These are phyloP conservation scores for Penicillium samsonianum DNA, from an alignment of 495 filamentous ascomycete genomes.

Conservation along the genomic window DNA sequence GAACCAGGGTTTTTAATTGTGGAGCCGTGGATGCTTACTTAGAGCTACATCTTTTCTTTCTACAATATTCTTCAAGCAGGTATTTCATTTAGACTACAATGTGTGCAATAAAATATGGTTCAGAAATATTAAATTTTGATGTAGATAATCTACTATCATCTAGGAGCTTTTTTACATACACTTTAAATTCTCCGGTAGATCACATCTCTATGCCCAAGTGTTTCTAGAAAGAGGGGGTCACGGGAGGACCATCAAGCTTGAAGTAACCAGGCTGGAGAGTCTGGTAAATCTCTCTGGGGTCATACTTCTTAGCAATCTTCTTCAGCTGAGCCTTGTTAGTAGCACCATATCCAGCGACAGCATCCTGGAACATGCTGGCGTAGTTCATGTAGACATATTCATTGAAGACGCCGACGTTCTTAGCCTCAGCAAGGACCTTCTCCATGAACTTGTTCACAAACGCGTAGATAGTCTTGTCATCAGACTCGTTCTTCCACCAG, in stretches of 20 bases:
- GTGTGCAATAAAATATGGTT: not conserved
- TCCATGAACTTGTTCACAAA: conserved; percentile 25
- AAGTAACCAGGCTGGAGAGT: conserved; percentile 45
- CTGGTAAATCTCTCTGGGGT: conserved; percentile 41
- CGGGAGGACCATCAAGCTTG: conserved; percentile 35
- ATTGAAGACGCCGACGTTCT: conserved; percentile 42
- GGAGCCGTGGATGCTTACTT: too few relatives aligned
- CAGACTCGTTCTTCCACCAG: conserved; percentile 36
- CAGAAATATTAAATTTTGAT: conserved; percentile 1
- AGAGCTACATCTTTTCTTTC: too few relatives aligned
- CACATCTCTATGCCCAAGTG: not conserved
- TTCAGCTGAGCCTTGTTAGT: conserved; percentile 35
- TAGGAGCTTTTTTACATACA: not conserved
- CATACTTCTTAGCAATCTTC: conserved; percentile 37
- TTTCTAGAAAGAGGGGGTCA: conserved; percentile 6
- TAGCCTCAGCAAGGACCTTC: conserved; percentile 35
- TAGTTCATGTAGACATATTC: conserved; percentile 63
- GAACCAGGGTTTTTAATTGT: too few relatives aligned
- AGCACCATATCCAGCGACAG: conserved; percentile 41
- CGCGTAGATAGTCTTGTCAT: conserved; percentile 32
- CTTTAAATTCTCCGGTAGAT: too few relatives aligned
- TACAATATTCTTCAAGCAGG: too few relatives aligned
- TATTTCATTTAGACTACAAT: too few relatives aligned
- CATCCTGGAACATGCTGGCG: conserved; percentile 39
- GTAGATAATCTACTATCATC: not conserved